A percentile compares a stretch with the other conserved stretches of the same genome.
These are phyloP conservation scores for Hirsutella thompsonii DNA, from an alignment of 2,329 filamentous ascomycete genomes.

Conservation along the genomic window DNA sequence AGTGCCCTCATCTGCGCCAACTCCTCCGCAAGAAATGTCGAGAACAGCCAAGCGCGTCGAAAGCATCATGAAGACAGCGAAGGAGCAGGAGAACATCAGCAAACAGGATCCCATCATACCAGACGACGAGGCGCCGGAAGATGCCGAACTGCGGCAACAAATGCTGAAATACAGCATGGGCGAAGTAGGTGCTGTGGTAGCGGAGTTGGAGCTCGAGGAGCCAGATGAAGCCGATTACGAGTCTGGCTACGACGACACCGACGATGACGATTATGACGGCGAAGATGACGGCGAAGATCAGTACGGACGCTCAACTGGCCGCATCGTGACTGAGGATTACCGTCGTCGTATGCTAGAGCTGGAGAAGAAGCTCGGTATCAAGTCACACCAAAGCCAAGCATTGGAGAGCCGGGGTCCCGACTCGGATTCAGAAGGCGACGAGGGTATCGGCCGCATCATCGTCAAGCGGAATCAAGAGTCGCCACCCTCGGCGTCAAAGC, in stretches of 20 bases:
- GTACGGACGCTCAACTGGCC: conserved; percentile 58
- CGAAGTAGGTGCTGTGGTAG: conserved; percentile 84
- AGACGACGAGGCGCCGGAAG: conserved; percentile 64
- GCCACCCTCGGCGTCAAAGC: conserved; percentile 8
- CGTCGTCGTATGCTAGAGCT: conserved; percentile 74
- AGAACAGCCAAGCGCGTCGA: conserved; percentile 35
- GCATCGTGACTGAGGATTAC: conserved; percentile 61
- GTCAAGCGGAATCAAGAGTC: conserved; percentile 22
- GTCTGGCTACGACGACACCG: conserved; percentile 37
- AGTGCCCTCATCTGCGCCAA: conserved; percentile 6
- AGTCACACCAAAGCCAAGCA: conserved; percentile 39
- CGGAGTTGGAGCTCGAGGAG: conserved; percentile 77
- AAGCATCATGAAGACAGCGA: conserved; percentile 43
- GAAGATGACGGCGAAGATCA: conserved; percentile 64
- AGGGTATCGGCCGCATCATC: conserved; percentile 43
- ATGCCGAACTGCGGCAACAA: conserved; percentile 66
- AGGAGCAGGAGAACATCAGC: conserved; percentile 36
- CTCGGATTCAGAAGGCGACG: conserved; percentile 24
- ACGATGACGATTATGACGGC: conserved; percentile 38
- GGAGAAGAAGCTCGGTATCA: conserved; percentile 60
- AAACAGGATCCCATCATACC: conserved; percentile 43
- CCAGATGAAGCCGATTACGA: conserved; percentile 39
- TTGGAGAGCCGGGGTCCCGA: conserved; percentile 27
- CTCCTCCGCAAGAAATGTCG: conserved; percentile 16
- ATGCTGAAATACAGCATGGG: conserved; percentile 86